phyloP scores from a whole-genome alignment of 2,329 filamentous ascomycete species.

The Davidsoniella virescens region DNA sequence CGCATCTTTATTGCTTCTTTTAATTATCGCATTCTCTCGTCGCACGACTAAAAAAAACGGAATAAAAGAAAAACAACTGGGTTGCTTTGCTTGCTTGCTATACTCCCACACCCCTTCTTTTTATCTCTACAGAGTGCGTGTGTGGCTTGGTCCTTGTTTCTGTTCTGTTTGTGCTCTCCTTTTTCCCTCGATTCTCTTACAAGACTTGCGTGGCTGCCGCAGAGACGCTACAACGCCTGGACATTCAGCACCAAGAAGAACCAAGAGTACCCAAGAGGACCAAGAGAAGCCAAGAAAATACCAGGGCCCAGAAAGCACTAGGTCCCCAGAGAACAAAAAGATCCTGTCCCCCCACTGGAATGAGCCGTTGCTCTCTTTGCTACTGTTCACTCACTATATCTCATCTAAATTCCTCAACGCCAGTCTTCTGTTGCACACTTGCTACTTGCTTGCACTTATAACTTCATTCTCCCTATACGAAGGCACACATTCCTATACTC shows the following conservation, averaged over 20 bases:
- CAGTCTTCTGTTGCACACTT: not conserved
- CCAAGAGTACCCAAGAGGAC: too few species aligned
- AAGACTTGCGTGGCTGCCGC: constrained; percentile 4
- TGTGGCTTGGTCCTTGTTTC: constrained; percentile 1
- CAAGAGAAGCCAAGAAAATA: too few species aligned
- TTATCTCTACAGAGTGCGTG: not conserved
- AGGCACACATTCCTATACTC: constrained; percentile 1
- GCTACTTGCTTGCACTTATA: not conserved
- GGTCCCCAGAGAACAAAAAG: too few species aligned
- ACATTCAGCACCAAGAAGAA: too few species aligned
- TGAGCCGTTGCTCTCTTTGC: not conserved
- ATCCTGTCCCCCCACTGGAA: not conserved
- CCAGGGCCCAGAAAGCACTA: too few species aligned
- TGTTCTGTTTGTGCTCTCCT: constrained; percentile 1
- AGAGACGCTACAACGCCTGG: too few species aligned
- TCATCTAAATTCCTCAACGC: not conserved
- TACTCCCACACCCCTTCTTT: not conserved
- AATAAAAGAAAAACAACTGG: too few species aligned
- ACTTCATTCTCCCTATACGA: not conserved
- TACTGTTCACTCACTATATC: not conserved
- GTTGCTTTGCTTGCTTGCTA: not conserved
- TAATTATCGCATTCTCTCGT: not conserved
- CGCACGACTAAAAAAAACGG: too few species aligned
- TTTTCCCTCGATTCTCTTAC: constrained; percentile 4
- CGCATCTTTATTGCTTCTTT: not conserved